phyloP scores from a whole-genome alignment of 2,329 filamentous ascomycete genomes.

The Arthrobotrys musiformis region DNA sequence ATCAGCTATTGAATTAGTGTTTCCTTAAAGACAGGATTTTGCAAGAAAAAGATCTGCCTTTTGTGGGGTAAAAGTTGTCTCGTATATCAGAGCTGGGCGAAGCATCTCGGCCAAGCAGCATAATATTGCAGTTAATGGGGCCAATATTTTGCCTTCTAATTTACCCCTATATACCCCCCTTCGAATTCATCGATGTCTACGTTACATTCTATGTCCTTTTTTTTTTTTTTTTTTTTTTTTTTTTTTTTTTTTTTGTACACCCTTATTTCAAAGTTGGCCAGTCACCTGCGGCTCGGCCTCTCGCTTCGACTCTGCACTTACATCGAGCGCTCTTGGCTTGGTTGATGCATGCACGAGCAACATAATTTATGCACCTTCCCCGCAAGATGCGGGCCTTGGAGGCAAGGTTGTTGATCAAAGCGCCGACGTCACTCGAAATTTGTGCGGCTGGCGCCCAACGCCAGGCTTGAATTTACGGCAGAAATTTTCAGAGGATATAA shows the following conservation, averaged over 20 bases:
- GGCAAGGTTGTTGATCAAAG: slow-evolving; percentile 1
- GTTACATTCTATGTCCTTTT: slow-evolving; percentile 25
- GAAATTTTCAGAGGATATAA: not conserved
- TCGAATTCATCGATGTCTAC: slow-evolving; percentile 15
- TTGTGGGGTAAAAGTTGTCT: slow-evolving; percentile 32
- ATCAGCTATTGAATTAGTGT: not conserved
- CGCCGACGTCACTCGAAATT: not conserved
- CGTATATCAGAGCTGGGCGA: too few species aligned
- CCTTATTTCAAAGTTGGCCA: not conserved
- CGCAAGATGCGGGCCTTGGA: slow-evolving; percentile 23
- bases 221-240: not conserved
- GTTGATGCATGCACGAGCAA: slow-evolving; percentile 3
- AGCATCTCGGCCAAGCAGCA: not conserved
- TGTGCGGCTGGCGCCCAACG: not conserved
- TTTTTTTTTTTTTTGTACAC: not conserved
- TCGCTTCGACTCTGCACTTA: not conserved
- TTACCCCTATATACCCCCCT: slow-evolving; percentile 16
- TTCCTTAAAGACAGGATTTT: too few species aligned
- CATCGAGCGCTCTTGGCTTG: not conserved
- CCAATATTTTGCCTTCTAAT: slow-evolving; percentile 44
- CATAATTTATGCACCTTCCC: slow-evolving; percentile 33
- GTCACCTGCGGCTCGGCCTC: not conserved
- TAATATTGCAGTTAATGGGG: not conserved
- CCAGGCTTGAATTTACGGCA: not conserved
- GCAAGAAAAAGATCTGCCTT: not conserved